phyloP scores from a whole-genome alignment of 1,139 yeast genomes.

The Pichia sp. region DNA sequence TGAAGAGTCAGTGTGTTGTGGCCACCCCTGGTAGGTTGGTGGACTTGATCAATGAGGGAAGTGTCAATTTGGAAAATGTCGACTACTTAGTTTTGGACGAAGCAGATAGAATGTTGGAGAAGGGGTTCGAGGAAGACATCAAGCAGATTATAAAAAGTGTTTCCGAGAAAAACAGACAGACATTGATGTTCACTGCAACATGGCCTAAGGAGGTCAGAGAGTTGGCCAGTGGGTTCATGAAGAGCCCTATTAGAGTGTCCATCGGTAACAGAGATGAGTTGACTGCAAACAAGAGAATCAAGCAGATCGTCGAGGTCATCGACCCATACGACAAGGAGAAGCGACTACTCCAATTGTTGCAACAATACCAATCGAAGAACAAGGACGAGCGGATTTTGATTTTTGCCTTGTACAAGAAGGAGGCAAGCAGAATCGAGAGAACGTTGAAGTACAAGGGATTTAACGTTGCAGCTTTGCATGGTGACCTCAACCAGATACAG shows the following conservation, averaged over 20 bases:
- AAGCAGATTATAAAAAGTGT: constrained; percentile 67
- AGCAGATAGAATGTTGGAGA: constrained; percentile 97
- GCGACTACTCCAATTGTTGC: constrained; percentile 63
- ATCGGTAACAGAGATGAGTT: constrained; percentile 94
- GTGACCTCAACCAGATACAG: constrained; percentile 89
- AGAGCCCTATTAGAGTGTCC: constrained; percentile 75
- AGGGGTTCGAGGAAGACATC: constrained; percentile 95
- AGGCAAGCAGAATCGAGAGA: constrained; percentile 86
- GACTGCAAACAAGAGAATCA: constrained; percentile 87
- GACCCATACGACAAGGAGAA: constrained; percentile 81
- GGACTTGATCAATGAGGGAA: constrained; percentile 86
- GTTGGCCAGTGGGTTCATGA: constrained; percentile 80
- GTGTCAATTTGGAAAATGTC: constrained; percentile 63
- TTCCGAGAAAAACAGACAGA: constrained; percentile 54
- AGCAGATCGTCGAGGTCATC: constrained; percentile 89
- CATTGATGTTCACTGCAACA: constrained; percentile 86
- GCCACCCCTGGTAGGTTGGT: constrained; percentile 97
- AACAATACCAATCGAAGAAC: constrained; percentile 62
- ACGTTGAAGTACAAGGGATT: constrained; percentile 69
- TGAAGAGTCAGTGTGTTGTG: constrained; percentile 65
- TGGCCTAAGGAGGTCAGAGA: constrained; percentile 94
- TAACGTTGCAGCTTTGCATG: constrained; percentile 89
- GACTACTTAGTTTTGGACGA: constrained; percentile 88
- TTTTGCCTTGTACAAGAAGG: constrained; percentile 94
- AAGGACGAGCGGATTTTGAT: constrained; percentile 77